Percentiles rank a stretch among this genome's conserved stretches.
Evolutionary conservation across 2,329 filamentous ascomycete species (phyloP).

Genomic region (Intubia oerlemansii): DNA sequence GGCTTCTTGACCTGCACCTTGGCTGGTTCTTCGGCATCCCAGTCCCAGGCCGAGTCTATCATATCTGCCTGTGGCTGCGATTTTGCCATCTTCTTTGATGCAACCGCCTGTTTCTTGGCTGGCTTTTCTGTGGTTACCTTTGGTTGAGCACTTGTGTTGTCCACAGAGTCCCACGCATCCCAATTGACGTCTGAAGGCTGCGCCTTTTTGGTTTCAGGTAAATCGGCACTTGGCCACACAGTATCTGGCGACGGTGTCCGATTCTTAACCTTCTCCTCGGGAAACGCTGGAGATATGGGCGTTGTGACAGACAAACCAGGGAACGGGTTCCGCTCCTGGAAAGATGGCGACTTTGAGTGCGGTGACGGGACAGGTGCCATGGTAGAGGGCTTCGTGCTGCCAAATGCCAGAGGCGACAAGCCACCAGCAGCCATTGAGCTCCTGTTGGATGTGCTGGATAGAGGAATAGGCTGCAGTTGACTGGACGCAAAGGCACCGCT

Average conservation of each 20-base stretch:
- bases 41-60: slow-evolving; percentile 23
- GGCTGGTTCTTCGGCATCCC: slow-evolving; percentile 26
- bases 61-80: slow-evolving; percentile 1
- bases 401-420: slow-evolving; percentile 15
- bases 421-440: too few relatives aligned
- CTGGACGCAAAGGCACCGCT: too few relatives aligned
- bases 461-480: too few relatives aligned
- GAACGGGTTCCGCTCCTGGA: slow-evolving; percentile 31
- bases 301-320: slow-evolving; percentile 25
- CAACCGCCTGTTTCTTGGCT: background rate
- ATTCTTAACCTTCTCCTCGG: slow-evolving; percentile 12
- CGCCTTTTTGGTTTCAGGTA: slow-evolving; percentile 3
- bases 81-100: background rate
- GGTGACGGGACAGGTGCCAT: slow-evolving; percentile 11
- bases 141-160: background rate
- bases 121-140: too few relatives aligned
- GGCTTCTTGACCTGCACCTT: too few relatives aligned
- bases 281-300: slow-evolving; percentile 14
- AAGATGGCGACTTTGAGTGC: slow-evolving; percentile 29
- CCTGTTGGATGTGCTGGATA: too few relatives aligned
- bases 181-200: slow-evolving; percentile 20
- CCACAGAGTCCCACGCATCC: slow-evolving; percentile 16
- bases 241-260: slow-evolving; percentile 20
- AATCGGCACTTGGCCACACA: slow-evolving; percentile 26
- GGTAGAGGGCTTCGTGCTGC: slow-evolving; percentile 10